phyloP scores from a whole-genome alignment of 129 eudicot genomes.

The Artemisia tridentata region DNA sequence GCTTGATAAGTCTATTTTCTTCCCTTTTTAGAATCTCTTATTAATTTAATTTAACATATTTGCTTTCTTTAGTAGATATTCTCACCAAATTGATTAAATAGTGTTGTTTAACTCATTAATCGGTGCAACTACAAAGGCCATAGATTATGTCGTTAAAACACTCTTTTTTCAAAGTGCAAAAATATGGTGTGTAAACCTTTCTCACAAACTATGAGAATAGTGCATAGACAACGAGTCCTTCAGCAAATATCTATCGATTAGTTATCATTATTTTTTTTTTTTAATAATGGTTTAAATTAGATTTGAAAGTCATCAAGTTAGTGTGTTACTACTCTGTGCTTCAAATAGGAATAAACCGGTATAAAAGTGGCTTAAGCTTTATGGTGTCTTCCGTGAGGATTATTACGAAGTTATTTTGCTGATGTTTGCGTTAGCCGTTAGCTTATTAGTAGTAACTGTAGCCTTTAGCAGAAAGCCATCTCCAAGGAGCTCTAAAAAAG shows the following conservation, averaged over 20 bases:
- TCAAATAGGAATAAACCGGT: not conserved
- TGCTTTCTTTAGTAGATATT: too few species aligned
- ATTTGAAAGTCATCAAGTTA: not conserved
- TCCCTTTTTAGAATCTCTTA: too few species aligned
- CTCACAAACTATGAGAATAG: conserved; percentile 4
- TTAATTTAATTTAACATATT: too few species aligned
- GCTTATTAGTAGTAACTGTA: too few species aligned
- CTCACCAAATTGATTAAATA: too few species aligned
- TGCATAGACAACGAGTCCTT: not conserved
- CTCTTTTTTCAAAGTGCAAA: conserved; percentile 14
- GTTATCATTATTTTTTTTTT: not conserved
- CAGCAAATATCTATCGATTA: not conserved
- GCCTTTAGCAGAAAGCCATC: too few species aligned
- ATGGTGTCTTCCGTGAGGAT: not conserved
- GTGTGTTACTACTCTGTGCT: not conserved
- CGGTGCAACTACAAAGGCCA: conserved; percentile 17
- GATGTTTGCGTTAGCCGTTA: too few species aligned
- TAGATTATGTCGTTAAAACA: conserved; percentile 14
- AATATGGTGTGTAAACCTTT: conserved; percentile 18
- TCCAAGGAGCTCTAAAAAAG: too few species aligned
- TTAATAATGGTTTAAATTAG: too few species aligned
- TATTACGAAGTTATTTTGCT: not conserved
- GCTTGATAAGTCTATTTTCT: too few species aligned
- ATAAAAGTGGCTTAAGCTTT: not conserved
- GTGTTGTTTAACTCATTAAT: too few species aligned